Evolutionary conservation across 164 flowering plant genomes (phyloP).

Genomic region (Cinnamomum micranthum): DNA sequence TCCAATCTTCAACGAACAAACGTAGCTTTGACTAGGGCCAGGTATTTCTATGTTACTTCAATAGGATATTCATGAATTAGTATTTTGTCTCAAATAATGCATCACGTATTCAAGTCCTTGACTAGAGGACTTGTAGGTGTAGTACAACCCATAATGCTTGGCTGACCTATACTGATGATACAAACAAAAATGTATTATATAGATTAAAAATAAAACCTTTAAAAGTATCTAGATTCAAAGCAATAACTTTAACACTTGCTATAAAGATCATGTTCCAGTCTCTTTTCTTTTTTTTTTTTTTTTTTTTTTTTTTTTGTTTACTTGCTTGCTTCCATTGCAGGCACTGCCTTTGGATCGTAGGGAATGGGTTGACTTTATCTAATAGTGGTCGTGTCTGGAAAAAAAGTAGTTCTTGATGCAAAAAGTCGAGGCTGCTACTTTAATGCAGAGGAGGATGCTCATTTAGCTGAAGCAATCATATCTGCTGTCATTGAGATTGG

Average conservation of each 20-base stretch:
- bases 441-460: conserved; percentile 13
- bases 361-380: conserved; percentile 20
- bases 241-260: no score
- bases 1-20: conserved; percentile 44
- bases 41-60: conserved; percentile 29
- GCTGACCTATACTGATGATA: background rate
- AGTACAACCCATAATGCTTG: background rate
- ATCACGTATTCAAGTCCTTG: background rate
- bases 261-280: background rate
- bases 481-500: conserved; percentile 52
- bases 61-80: background rate
- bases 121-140: background rate
- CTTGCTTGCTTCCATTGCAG: conserved; percentile 45
- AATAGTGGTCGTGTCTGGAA: conserved; percentile 17
- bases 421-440: conserved; percentile 19
- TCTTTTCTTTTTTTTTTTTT: background rate
- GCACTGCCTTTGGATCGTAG: conserved; percentile 41
- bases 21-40: conserved; percentile 67
- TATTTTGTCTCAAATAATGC: no score
- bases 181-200: background rate
- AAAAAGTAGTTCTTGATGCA: conserved; percentile 22
- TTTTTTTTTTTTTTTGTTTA: background rate
- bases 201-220: background rate
- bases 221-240: background rate
- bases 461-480: conserved; percentile 27